Conservation (phyloP, 495 filamentous ascomycete genomes). For the Elasticomyces elasticus region DNA sequence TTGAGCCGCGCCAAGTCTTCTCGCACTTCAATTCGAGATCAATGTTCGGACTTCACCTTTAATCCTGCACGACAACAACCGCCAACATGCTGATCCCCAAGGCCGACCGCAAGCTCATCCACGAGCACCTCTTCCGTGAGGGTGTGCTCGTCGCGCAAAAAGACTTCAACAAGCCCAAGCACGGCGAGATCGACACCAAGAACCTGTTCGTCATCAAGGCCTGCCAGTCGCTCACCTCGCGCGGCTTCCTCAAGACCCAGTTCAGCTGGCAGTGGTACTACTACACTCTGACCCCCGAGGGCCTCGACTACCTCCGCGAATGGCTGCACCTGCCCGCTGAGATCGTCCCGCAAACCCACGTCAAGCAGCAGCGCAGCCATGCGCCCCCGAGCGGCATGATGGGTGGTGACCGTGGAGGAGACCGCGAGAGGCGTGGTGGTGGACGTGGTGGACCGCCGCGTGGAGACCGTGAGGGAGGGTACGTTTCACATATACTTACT, state of each 20-base stretch:
- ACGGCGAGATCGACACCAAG: conserved; percentile 92
- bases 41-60: not conserved
- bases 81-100: conserved; percentile 86
- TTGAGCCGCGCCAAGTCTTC: not conserved
- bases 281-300: conserved; percentile 99
- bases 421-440: conserved; percentile 36
- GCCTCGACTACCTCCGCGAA: conserved; percentile 99
- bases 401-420: conserved; percentile 69
- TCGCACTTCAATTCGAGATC: not conserved
- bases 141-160: conserved; percentile 98
- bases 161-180: conserved; percentile 90
- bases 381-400: conserved; percentile 97
- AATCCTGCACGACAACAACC: not conserved
- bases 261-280: conserved; percentile 99
- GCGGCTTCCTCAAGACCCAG: conserved; percentile 96
- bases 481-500: not conserved
- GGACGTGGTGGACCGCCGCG: conserved; percentile 50
- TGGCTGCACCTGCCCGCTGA: conserved; percentile 99
- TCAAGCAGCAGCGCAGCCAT: conserved; percentile 99
- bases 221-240: conserved; percentile 90
- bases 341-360: conserved; percentile 98
- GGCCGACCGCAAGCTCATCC: conserved; percentile 99
- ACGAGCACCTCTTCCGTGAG: conserved; percentile 99
- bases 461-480: conserved; percentile 34
- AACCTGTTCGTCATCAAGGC: conserved; percentile 99